Evolutionary conservation across 768 basidiomycete genomes (phyloP), one percentile per base, ranked within the genome.

Genomic region (Clitopilus hobsonii): DNA sequence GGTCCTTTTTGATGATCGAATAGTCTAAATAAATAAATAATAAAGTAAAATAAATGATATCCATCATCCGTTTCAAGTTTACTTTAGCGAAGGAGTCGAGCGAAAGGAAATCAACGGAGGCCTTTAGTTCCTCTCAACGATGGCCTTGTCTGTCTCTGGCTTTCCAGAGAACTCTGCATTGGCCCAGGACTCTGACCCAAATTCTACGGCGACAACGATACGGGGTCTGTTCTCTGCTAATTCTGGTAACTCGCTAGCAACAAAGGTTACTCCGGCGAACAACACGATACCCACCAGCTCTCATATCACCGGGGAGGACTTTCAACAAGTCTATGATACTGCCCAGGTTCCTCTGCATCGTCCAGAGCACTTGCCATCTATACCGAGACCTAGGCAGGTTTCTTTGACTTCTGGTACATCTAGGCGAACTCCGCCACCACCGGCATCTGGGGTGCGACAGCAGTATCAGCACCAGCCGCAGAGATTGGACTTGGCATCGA

Each of bases 121-220:
- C 41, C 41, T 45, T 45, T 45, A 18, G 41, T 45, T 45, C 41
- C 41, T 22, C 32, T 14, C 30, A 30, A 45, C 38, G 47, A 72
- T 72, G 69, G 67, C 66, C 20, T 56, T 72, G 52, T 71, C 71
- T 5, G 71, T 72, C 26, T 72, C 71, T 28, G 69, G 65, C 6
- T 72, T 72, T 61, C 71, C 71, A 55, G 68, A 72, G 58, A 65
- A 64, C 6, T 60, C 41, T 10, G 41, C 41, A 10, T 45, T 45
- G 41, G 22, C 10, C 41, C 41, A 45, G 41, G 41, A 45, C 41
- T 45, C 41, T 45, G 41, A 45, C n/a, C 41, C 41, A 3, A 18
- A 16, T 10, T 16, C 41, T 4, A 45, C 41, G 41, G 22, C 41
- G 41, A 45, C 41, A 23, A 45, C 41, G 41, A 45, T 45, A 45